A percentile compares a stretch with the other conserved stretches of the same genome.
phyloP scores from a whole-genome alignment of 108 stramenopile genomes.

The Bacterosira constricta region DNA sequence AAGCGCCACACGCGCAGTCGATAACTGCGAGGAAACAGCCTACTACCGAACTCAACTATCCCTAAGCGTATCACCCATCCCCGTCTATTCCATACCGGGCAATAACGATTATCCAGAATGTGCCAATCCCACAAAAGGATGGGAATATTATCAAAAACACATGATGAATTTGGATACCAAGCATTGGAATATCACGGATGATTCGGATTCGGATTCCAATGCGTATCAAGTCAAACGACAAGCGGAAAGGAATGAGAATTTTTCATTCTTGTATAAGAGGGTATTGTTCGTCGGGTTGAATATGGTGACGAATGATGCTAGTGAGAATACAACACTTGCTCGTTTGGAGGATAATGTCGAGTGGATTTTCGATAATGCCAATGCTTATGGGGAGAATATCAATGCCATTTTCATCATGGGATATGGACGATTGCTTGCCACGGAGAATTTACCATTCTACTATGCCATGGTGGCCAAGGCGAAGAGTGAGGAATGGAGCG shows the following conservation, averaged over 20 bases:
- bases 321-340: background rate
- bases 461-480: slow-evolving; percentile 16
- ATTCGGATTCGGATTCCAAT: too few species aligned
- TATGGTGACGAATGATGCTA: slow-evolving; percentile 34
- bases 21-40: slow-evolving; percentile 19
- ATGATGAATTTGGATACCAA: slow-evolving; percentile 12
- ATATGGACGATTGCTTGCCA: slow-evolving; percentile 17
- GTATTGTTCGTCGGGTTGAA: slow-evolving; percentile 67
- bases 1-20: slow-evolving; percentile 32
- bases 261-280: slow-evolving; percentile 50
- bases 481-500: slow-evolving; percentile 22
- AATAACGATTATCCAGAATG: slow-evolving; percentile 34
- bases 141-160: slow-evolving; percentile 13
- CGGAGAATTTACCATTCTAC: slow-evolving; percentile 13
- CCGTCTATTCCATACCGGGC: slow-evolving; percentile 31
- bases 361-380: slow-evolving; percentile 27
- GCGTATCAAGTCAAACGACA: slow-evolving; percentile 29
- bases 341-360: slow-evolving; percentile 22
- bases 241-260: slow-evolving; percentile 48
- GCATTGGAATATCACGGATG: slow-evolving; percentile 4
- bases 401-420: slow-evolving; percentile 36
- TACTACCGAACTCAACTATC: slow-evolving; percentile 20
- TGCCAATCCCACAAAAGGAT: slow-evolving; percentile 8
- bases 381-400: slow-evolving; percentile 3
- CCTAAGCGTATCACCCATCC: slow-evolving; percentile 8